Base-by-base conservation (phyloP, 768 basidiomycete species). In the Russula dissimulans region DNA sequence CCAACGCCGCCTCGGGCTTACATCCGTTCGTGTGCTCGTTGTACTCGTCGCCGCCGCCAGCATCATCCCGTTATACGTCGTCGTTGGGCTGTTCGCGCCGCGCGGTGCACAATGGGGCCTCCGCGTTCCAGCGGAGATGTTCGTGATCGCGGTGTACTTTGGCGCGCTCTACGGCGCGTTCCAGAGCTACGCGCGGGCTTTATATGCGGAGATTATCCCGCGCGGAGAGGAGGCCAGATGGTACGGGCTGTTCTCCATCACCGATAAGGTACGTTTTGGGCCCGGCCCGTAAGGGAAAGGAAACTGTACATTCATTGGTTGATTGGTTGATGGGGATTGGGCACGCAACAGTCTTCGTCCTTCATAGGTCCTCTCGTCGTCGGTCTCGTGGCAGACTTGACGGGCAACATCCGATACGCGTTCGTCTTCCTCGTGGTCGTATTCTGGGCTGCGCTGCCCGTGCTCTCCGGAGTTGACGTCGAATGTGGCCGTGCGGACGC, bases 301-400 rank as follows among this genome's bases (percentile, higher is more conserved):
- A 26, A 26, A 26, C 22, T 26, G 22, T 26, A 26, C 22, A 26
- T 26, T 26, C 22, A 26, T 26, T 26, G 22, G 22, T 26, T 26
- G 22, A 26, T 26, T 26, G 22, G 22, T 26, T 26, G 22, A 26
- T 26, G 1, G 22, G 22, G 22, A 26, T 26, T 26, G 22, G 22
- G 22, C 22, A 26, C 36, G 22, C 11, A 42, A 31, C 69, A 97
- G 87, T 93, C 92, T 7, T 87, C 86, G 62, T 92, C 91, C 7
- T 98, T 97, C 74, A 73, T 97, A 4, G 95, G 95, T 0, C 95
- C 95, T 3, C 76, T 94, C 6, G 74, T 92, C 31, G 94, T 97
- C 1, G 94, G 92, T 0, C 65, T 94, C 41, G 89, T 97, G 43
- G 85, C 94, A 0, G 93, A 95, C 69, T 71, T 77, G 46, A 97